Evolutionary conservation across 352 stramenopile genomes (phyloP).

Genomic region (Aphanomyces euteiches): DNA sequence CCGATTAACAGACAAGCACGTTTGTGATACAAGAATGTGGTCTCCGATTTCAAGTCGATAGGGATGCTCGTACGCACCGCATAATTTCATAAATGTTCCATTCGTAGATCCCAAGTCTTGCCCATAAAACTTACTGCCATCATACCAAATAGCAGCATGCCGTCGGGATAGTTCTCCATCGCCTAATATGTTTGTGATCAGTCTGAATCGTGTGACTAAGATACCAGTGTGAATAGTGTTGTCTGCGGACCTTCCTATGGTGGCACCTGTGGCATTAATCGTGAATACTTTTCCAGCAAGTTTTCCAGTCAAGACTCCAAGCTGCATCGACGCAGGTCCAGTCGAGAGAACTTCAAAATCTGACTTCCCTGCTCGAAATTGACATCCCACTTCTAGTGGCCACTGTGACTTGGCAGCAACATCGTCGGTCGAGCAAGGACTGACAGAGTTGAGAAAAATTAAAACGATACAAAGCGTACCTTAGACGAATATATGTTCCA

Average conservation of each 20-base stretch:
- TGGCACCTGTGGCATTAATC: constrained; percentile 80
- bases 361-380: constrained; percentile 76
- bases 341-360: constrained; percentile 68
- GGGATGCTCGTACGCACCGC: constrained; percentile 89
- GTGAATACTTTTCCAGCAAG: constrained; percentile 69
- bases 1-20: constrained; percentile 94
- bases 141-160: constrained; percentile 92
- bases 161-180: constrained; percentile 93
- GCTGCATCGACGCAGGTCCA: constrained; percentile 47
- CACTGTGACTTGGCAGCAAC: constrained; percentile 72
- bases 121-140: constrained; percentile 77
- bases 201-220: neutral
- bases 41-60: constrained; percentile 92
- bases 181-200: constrained; percentile 37
- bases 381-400: constrained; percentile 54
- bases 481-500: constrained; percentile 67
- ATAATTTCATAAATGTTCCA: constrained; percentile 95
- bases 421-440: constrained; percentile 38
- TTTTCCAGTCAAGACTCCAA: constrained; percentile 60
- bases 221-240: constrained; percentile 85
- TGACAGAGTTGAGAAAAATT: too few relatives aligned
- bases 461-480: neutral
- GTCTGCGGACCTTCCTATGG: constrained; percentile 81
- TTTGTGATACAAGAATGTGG: constrained; percentile 94
- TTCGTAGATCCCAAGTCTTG: constrained; percentile 88